Evolutionary conservation across 164 flowering plant genomes (phyloP), one percentile per base, ranked within the genome.

Genomic region (Magnolia officinalis): DNA sequence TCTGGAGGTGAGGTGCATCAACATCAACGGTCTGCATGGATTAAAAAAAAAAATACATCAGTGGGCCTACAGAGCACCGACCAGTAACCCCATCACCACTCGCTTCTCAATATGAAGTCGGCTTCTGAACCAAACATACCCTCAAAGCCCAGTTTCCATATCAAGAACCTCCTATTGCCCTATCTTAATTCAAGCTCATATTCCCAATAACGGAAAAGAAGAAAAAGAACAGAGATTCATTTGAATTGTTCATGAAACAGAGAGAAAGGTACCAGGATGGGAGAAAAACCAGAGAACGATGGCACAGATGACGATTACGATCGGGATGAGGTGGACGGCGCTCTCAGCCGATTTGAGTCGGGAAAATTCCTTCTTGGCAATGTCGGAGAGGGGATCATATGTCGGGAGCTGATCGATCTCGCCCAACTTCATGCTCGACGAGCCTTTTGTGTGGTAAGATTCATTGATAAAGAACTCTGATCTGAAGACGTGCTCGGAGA

Each of bases 321-420:
- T 71, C 0, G 97, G 97, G 67, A 91, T 89, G 8, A 91, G 58
- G 72, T 92, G 95, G 78, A 91, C 67, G 0, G 85, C 83, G 58
- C 80, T 85, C 77, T 84, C 89, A 23, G 83, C 85, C 0, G 84
- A 9, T 20, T 74, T 80, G 20, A 10, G 70, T 16, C 69, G 82
- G 61, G 76, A 31, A 29, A 76, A 55, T 61, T 75, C 88, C 91
- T 84, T 90, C 84, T 89, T 90, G 51, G 80, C 68, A 5, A 59
- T 78, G n/a, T 84, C 88, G 66, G 83, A 75, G 50, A 71, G 26
- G 23, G 85, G 77, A 77, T 74, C 52, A 31, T 79, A 75, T 1
- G 80, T 16, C 0, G 85, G 84, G 81, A 82, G 75, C 26, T 79
- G 77, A 58, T 82, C 82, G 2, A 76, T 71, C 63, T 58, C 82